phyloP scores from a whole-genome alignment of 495 filamentous ascomycete species.

The Penicillium goetzii region DNA sequence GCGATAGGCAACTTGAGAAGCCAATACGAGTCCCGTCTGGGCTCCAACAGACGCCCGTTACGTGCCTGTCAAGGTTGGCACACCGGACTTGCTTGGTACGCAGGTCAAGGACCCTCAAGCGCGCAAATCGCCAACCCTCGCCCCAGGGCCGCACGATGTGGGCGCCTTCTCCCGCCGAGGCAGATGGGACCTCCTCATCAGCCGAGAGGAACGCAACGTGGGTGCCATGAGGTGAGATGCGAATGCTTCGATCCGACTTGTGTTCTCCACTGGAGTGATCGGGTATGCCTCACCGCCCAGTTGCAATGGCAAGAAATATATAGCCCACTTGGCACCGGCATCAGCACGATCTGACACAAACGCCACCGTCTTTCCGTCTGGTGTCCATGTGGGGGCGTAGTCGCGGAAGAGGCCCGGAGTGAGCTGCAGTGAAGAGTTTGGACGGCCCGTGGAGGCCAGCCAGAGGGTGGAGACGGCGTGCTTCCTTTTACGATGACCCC shows the following conservation, averaged over 20 bases:
- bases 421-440: slow-evolving; percentile 28
- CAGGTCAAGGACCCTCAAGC: slow-evolving; percentile 13
- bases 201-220: no score
- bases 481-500: slow-evolving; percentile 19
- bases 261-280: no score
- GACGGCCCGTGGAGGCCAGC: slow-evolving; percentile 24
- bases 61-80: slow-evolving; percentile 12
- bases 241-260: no score
- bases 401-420: slow-evolving; percentile 31
- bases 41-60: slow-evolving; percentile 13
- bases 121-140: slow-evolving; percentile 14
- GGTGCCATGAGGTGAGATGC: no score
- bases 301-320: slow-evolving; percentile 8
- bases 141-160: slow-evolving; percentile 10
- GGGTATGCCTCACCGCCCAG: no score
- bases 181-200: no score
- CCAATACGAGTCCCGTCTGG: slow-evolving; percentile 15
- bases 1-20: slow-evolving; percentile 15
- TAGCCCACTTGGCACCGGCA: slow-evolving; percentile 18
- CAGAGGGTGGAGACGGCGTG: slow-evolving; percentile 27
- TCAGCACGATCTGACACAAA: slow-evolving; percentile 30
- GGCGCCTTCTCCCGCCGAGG: slow-evolving; percentile 3
- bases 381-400: slow-evolving; percentile 25
- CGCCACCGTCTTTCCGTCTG: slow-evolving; percentile 27
- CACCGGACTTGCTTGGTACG: slow-evolving; percentile 12